phyloP scores from a whole-genome alignment of 306 rosid genomes.

The Corylus heterophylla region DNA sequence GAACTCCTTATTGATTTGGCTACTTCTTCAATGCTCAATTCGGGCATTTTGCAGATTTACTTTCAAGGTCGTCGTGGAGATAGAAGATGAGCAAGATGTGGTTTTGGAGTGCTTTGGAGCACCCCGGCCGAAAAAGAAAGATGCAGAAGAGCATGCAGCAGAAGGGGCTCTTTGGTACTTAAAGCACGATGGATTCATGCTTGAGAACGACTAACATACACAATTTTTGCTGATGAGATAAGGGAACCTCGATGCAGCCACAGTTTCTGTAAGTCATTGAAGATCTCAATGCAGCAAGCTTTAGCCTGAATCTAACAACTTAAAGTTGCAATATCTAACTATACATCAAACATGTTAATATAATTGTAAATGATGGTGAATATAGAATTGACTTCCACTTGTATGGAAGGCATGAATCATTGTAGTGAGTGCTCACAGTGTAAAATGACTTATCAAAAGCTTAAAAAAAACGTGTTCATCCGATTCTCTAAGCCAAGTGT shows the following conservation, averaged over 20 bases:
- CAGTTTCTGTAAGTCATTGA: neutral
- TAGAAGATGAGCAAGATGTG: slow-evolving; percentile 55
- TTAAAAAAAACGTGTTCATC: no score
- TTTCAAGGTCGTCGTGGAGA: slow-evolving; percentile 55
- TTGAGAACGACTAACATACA: neutral
- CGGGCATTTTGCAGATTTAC: slow-evolving; percentile 55
- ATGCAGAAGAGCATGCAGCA: slow-evolving; percentile 80
- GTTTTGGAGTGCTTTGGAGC: slow-evolving; percentile 57
- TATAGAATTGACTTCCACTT: neutral
- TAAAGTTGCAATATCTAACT: neutral
- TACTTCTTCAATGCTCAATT: neutral
- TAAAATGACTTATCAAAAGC: no score
- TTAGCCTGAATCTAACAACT: neutral
- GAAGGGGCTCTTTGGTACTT: slow-evolving; percentile 87
- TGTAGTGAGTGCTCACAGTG: no score
- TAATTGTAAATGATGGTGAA: neutral
- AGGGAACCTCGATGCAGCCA: neutral
- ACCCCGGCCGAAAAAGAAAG: slow-evolving; percentile 58
- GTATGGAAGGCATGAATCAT: no score
- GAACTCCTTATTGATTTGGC: slow-evolving; percentile 16
- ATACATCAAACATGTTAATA: neutral
- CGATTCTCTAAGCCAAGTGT: no score
- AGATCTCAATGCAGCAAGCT: neutral
- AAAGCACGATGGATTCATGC: slow-evolving; percentile 46
- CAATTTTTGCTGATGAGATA: neutral